These are phyloP conservation scores for Wilcoxina mikolae DNA, from an alignment of 495 filamentous ascomycete species.

Conservation along the genomic window DNA sequence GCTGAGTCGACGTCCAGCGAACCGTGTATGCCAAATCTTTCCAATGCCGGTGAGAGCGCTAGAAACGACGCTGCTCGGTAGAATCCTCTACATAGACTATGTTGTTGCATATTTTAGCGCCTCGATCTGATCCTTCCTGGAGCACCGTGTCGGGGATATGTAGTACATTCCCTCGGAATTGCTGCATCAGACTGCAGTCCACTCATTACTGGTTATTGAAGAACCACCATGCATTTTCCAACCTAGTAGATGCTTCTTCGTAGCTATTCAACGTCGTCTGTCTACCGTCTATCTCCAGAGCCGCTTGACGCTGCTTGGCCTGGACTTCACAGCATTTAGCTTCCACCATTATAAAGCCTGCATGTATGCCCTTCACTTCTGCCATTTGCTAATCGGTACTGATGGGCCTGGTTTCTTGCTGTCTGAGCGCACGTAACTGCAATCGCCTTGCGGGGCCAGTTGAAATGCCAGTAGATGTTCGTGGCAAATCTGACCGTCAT, in stretches of 20 bases:
- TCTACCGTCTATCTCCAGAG: conserved; percentile 26
- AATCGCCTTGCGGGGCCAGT: background rate
- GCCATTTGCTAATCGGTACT: conserved; percentile 58
- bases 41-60: no score
- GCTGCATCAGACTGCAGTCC: conserved; percentile 13
- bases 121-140: no score
- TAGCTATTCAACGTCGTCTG: conserved; percentile 35
- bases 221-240: no score
- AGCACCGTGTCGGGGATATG: no score
- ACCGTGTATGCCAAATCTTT: no score
- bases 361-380: conserved; percentile 63
- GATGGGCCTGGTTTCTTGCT: conserved; percentile 42
- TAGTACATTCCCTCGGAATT: conserved; percentile 22
- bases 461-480: background rate
- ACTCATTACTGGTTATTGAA: conserved; percentile 24
- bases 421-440: conserved; percentile 21
- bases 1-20: no score
- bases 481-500: background rate
- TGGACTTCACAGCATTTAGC: conserved; percentile 62
- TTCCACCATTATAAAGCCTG: conserved; percentile 63
- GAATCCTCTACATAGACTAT: no score
- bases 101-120: no score
- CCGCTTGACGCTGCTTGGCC: conserved; percentile 39
- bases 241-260: conserved; percentile 11
- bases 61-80: no score